A percentile compares a stretch with the other conserved stretches of the same genome.
Conservation (phyloP, 352 stramenopile species). For the Phytophthora nicotianae region DNA sequence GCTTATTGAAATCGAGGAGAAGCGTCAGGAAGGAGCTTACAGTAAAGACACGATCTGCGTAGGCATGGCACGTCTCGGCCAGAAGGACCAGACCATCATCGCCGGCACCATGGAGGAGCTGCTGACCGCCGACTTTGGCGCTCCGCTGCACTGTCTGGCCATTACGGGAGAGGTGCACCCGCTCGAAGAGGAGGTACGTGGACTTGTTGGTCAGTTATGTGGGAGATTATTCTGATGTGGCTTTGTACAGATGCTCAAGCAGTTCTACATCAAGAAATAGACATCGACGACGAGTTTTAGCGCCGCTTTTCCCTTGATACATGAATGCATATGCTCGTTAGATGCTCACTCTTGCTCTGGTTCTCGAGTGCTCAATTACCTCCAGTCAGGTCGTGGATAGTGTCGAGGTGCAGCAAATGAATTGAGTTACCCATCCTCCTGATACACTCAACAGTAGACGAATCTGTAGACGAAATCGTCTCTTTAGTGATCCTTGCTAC, state of each 20-base stretch:
- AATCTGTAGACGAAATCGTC: constrained; percentile 6
- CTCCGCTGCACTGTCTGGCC: constrained; percentile 96
- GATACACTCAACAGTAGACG: constrained; percentile 4
- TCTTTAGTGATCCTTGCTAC: constrained; percentile 8
- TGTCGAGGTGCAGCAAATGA: background rate
- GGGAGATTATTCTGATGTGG: background rate
- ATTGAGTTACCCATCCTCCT: background rate
- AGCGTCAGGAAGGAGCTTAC: constrained; percentile 90
- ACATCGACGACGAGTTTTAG: constrained; percentile 4
- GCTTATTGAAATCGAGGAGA: constrained; percentile 94
- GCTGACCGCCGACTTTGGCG: constrained; percentile 93
- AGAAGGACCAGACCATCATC: constrained; percentile 93
- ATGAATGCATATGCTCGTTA: constrained; percentile 7
- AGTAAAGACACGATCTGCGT: constrained; percentile 84
- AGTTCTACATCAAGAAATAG: constrained; percentile 60
- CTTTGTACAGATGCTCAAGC: constrained; percentile 57
- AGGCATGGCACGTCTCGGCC: constrained; percentile 95
- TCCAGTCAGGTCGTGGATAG: no score
- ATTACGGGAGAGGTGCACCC: constrained; percentile 96
- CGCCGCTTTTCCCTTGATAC: background rate
- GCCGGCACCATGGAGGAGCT: constrained; percentile 96
- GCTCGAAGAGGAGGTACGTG: constrained; percentile 93
- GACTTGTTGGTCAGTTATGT: background rate
- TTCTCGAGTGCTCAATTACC: no score
- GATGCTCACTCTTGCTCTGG: background rate